Base-by-base conservation (phyloP, 805 yeast genomes). In the Lipomyces spencermartinsiae region DNA sequence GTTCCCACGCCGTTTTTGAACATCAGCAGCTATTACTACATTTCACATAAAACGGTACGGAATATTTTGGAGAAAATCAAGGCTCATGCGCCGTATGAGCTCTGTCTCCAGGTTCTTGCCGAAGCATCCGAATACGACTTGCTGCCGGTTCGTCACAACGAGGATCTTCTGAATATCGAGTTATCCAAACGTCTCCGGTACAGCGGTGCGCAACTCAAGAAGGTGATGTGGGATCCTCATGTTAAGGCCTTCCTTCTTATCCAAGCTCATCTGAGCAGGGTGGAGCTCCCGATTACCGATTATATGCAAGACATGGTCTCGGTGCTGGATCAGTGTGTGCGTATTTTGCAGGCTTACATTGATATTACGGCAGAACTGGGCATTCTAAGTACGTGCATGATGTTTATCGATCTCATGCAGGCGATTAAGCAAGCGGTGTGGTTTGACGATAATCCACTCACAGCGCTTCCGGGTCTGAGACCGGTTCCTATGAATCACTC, bases 221-320 rank as follows among this genome's bases (percentile, higher is more conserved):
- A 77, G 69, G 84, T 84, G 69, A 88, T 92, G 78, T 92, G 95
- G 89, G 96, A 93, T 76, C 95, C 96, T 4, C 96, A 91, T 76
- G 91, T 91, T 71, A 91, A 91, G 76, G 87, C 92, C 1, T 91
- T 84, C 73, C 80, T 91, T 69, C 82, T 91, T 72, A 76, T 90
- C 8, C 95, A 91, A 76, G 93, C 94, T 0, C 89, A 83, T 73
- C 86, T 91, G 84, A 80, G 86, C 49, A 80, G 93, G 59, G 81
- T 87, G 5, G 95, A 91, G 67, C 81, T 95, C 59, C 99, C 98
- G 1, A 91, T 95, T 75, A 96, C 97, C 0, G 99, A 95, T 82
- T 95, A 95, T 76, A 83, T 90, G 9, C 98, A 94, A 76, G 99
- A 95, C 78, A 93, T 97, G 0, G 87, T 93, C 14, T 89, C 98